Percentiles rank a stretch among this genome's conserved stretches.
Conservation (phyloP, 106 monocot genomes). For the Triglochin maritima region DNA sequence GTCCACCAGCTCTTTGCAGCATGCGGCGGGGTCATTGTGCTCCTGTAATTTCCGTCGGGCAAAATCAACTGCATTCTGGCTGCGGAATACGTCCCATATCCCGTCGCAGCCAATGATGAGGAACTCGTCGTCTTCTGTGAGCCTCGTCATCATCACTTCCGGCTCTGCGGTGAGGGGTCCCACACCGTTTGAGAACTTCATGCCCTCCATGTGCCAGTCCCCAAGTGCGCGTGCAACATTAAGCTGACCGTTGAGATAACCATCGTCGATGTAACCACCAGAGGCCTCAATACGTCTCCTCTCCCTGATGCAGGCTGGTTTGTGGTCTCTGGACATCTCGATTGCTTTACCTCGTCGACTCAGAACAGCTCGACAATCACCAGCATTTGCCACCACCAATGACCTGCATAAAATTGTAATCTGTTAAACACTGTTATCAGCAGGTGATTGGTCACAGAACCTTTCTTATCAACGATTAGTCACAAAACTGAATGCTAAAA, state of each 20-base stretch:
- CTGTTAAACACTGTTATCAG: neutral
- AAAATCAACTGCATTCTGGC: constrained; percentile 81
- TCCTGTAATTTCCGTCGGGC: constrained; percentile 66
- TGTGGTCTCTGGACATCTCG: constrained; percentile 80
- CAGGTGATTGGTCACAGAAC: neutral
- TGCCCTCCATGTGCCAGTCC: constrained; percentile 82
- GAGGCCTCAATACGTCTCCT: constrained; percentile 49
- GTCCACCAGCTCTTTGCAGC: constrained; percentile 60
- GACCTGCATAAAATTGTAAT: constrained; percentile 25
- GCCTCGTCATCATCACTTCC: constrained; percentile 39
- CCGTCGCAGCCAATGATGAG: constrained; percentile 87
- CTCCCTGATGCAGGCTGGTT: constrained; percentile 41
- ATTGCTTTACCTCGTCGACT: constrained; percentile 73
- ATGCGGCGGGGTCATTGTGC: constrained; percentile 62
- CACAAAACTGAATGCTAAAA: neutral
- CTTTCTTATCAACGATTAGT: neutral
- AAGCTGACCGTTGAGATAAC: constrained; percentile 84
- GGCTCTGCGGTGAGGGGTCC: constrained; percentile 80
- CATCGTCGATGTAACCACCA: constrained; percentile 67
- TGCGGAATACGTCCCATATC: constrained; percentile 83
- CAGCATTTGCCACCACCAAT: constrained; percentile 77
- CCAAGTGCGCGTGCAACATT: constrained; percentile 78
- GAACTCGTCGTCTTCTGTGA: constrained; percentile 86
- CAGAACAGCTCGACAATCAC: constrained; percentile 82
- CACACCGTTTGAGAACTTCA: constrained; percentile 33